Percentiles rank a stretch among this genome's conserved stretches.
Conservation (phyloP, 768 basidiomycete genomes). For the Hypholoma sublateritium region DNA sequence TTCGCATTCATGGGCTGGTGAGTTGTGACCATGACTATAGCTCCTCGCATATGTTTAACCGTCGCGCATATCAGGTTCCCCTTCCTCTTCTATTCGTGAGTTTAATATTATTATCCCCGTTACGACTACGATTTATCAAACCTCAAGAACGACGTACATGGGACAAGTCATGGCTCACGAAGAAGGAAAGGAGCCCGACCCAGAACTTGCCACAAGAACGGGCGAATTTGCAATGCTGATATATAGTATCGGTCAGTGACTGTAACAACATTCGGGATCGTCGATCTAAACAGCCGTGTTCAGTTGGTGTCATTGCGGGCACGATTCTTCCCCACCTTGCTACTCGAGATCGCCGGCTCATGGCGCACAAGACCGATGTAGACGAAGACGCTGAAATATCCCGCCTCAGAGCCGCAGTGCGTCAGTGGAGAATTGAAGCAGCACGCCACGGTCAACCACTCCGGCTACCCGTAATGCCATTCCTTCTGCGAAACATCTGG, state of each 20-base stretch:
- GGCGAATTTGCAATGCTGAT: conserved; percentile 89
- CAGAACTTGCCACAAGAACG: conserved; percentile 78
- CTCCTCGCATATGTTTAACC: not conserved
- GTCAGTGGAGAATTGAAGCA: conserved; percentile 85
- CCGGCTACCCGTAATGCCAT: conserved; percentile 83
- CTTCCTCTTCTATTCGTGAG: conserved; percentile 86
- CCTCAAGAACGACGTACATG: conserved; percentile 81
- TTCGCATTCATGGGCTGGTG: conserved; percentile 98
- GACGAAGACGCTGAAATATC: conserved; percentile 74
- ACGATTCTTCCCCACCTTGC: conserved; percentile 79
- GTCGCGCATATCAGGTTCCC: conserved; percentile 66
- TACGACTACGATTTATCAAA: not conserved
- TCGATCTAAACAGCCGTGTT: not conserved
- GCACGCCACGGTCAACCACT: conserved; percentile 71
- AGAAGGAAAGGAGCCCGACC: conserved; percentile 68
- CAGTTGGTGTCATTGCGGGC: conserved; percentile 87
- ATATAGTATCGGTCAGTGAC: conserved; percentile 76
- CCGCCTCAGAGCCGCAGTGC: conserved; percentile 69
- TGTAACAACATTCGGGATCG: not conserved
- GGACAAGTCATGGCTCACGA: conserved; percentile 93
- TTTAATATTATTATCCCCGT: not conserved
- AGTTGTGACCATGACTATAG: conserved; percentile 19
- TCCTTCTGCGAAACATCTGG: conserved; percentile 94
- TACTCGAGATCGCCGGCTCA: conserved; percentile 76
- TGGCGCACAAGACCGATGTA: conserved; percentile 69